Evolutionary conservation across 1,284 basidiomycete genomes (phyloP).

Genomic region (Rhodotorula glutinis): DNA sequence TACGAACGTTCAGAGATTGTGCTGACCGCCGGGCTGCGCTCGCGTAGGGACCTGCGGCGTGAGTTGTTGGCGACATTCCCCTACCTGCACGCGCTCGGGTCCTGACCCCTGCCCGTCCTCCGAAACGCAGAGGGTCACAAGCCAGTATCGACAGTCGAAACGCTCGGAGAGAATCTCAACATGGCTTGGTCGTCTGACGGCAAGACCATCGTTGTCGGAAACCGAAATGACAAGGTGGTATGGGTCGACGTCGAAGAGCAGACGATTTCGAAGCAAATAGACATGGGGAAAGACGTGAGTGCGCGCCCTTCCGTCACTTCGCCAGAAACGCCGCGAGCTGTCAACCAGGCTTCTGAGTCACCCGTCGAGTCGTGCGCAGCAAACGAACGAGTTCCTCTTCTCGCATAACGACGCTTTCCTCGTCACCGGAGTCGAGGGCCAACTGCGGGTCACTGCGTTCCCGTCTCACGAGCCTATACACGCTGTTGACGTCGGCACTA

Average conservation of each 20-base stretch:
- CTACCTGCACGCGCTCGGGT: neutral
- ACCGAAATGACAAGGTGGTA: conserved; percentile 20
- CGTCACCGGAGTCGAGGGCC: conserved; percentile 25
- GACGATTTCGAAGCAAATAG: conserved; percentile 6
- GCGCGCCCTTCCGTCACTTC: neutral
- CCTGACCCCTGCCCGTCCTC: too few species aligned
- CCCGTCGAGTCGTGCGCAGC: neutral
- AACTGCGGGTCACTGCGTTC: conserved; percentile 11
- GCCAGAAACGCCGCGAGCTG: neutral
- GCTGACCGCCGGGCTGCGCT: neutral
- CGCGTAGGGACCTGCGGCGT: conserved; percentile 39
- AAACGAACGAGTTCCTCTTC: conserved; percentile 39
- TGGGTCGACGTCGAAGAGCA: conserved; percentile 34
- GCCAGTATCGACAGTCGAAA: conserved; percentile 29
- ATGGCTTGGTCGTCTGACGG: conserved; percentile 40
- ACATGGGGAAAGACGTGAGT: conserved; percentile 22
- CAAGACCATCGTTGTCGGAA: conserved; percentile 28
- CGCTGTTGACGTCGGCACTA: conserved; percentile 11
- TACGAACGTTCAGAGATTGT: too few species aligned
- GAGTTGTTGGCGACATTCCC: neutral
- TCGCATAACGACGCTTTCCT: conserved; percentile 37
- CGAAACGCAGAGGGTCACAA: conserved; percentile 29
- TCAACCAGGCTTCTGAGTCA: neutral
- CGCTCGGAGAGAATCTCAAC: conserved; percentile 33
- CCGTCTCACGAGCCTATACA: conserved; percentile 23